Evolutionary conservation across 2,329 filamentous ascomycete genomes (phyloP).

Genomic region (Aspergillus sclerotialis): DNA sequence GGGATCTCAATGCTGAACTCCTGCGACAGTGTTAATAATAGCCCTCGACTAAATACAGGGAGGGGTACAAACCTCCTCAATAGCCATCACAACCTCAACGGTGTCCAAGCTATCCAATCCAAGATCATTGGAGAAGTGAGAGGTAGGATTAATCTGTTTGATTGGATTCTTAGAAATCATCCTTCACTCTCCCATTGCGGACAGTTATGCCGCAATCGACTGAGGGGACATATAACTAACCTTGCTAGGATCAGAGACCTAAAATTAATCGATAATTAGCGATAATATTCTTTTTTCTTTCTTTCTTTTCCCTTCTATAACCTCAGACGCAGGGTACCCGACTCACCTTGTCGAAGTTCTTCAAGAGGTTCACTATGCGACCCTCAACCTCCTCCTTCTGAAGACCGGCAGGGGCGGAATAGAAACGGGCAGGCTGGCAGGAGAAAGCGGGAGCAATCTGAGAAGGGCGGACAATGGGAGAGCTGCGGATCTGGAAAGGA

Average conservation of each 20-base stretch:
- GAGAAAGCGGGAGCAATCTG: slow-evolving; percentile 56
- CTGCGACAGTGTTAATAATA: slow-evolving; percentile 29
- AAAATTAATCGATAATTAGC: slow-evolving; percentile 4
- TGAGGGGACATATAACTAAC: slow-evolving; percentile 25
- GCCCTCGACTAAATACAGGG: slow-evolving; percentile 8
- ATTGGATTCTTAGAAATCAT: slow-evolving; percentile 17
- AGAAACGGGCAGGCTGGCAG: slow-evolving; percentile 69
- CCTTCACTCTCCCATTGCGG: slow-evolving; percentile 1
- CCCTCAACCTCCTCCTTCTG: slow-evolving; percentile 80
- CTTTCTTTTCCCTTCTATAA: neutral
- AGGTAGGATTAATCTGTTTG: slow-evolving; percentile 66
- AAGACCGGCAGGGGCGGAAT: slow-evolving; percentile 74
- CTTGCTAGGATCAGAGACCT: slow-evolving; percentile 36
- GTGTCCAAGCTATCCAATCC: slow-evolving; percentile 96
- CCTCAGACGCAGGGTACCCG: slow-evolving; percentile 1
- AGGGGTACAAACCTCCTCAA: slow-evolving; percentile 70
- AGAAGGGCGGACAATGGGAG: slow-evolving; percentile 55
- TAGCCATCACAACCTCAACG: slow-evolving; percentile 99
- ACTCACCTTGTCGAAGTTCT: slow-evolving; percentile 92
- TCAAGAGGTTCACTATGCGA: slow-evolving; percentile 83
- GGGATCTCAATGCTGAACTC: slow-evolving; percentile 93
- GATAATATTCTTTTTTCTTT: neutral
- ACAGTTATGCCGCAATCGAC: neutral
- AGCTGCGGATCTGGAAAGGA: slow-evolving; percentile 53
- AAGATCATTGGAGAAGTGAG: slow-evolving; percentile 96